Conservation (phyloP, 2,329 filamentous ascomycete species). For the Fusarium clavum region DNA sequence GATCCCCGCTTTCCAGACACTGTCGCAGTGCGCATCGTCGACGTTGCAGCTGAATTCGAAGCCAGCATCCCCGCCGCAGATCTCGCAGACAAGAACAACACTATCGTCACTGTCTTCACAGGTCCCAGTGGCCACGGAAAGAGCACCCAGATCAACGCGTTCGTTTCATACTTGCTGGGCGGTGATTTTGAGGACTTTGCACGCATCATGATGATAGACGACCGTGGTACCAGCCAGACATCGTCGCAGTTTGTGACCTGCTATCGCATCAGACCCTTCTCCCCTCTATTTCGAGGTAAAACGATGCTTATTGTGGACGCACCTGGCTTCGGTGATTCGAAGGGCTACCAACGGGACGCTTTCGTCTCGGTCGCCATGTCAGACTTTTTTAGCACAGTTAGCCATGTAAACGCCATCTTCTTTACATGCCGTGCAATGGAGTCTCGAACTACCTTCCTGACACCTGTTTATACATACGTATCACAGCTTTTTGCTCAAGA, state of each 20-base stretch:
- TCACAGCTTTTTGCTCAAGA: neutral
- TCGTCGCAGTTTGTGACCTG: neutral
- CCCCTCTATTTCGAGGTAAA: neutral
- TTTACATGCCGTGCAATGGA: constrained; percentile 5
- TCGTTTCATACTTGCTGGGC: neutral
- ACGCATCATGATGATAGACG: constrained; percentile 1
- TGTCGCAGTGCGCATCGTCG: constrained; percentile 4
- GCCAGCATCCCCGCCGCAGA: neutral
- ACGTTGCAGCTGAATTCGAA: constrained; percentile 4
- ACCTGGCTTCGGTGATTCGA: neutral
- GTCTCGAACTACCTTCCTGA: neutral
- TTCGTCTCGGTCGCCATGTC: constrained; percentile 2
- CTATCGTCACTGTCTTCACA: neutral
- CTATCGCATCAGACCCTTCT: constrained; percentile 6
- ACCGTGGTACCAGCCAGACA: neutral
- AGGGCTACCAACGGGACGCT: neutral
- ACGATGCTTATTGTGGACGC: constrained; percentile 6
- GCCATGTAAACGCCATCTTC: constrained; percentile 4
- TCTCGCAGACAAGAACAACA: neutral
- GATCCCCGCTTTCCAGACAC: neutral
- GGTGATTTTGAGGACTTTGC: constrained; percentile 1
- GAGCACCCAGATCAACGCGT: neutral
- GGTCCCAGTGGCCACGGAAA: neutral
- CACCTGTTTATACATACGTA: neutral
- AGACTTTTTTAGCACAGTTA: neutral